Evolutionary conservation across 2,329 filamentous ascomycete species (phyloP), one percentile per base, ranked within the genome.

Genomic region (Pseudogymnoascus sp.): DNA sequence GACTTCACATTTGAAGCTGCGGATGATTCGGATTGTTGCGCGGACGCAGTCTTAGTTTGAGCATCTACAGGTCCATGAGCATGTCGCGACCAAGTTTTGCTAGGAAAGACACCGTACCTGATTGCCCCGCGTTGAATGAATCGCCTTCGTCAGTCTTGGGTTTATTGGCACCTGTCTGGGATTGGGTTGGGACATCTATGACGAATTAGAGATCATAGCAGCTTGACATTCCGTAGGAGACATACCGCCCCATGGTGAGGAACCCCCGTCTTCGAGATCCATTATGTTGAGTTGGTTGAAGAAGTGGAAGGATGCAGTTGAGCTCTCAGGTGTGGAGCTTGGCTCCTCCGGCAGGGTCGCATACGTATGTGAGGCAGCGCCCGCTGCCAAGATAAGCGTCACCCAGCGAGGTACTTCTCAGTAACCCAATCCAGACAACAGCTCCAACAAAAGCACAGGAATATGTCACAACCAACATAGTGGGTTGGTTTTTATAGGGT

Each of bases 181-280:
- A 74, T 66, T 70, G 73, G 48, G 75, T 77, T 62, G 76, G 76
- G 59, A 77, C 74, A 72, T 78, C 75, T 77, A 52, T 37, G 58
- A 33, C 13, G 15, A 37, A 36, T 64, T 60, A 63, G 68, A 48
- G 31, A n/a, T 37, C 60, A 36, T 69, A 62, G 40, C 33, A 48
- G 35, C 31, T 61, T 37, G 13, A 59, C 39, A 58, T 21, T 29
- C 18, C 21, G 42, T 13, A 9, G 35, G 10, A 48, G 21, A 69
- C 74, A 68, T 75, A 77, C 76, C 76, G 63, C 75, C 76, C 76
- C 76, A 78, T 59, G 76, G 76, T 37, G 76, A 78, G 65, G 77
- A 75, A 72, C 72, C 73, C 67, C 72, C 74, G 66, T 76, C 75
- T 71, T 74, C 75, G 62, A 77, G 67, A 74, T 78, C 76, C 76